Evolutionary conservation across 2,329 filamentous ascomycete species (phyloP).

Genomic region (Botrytis cinerea): DNA sequence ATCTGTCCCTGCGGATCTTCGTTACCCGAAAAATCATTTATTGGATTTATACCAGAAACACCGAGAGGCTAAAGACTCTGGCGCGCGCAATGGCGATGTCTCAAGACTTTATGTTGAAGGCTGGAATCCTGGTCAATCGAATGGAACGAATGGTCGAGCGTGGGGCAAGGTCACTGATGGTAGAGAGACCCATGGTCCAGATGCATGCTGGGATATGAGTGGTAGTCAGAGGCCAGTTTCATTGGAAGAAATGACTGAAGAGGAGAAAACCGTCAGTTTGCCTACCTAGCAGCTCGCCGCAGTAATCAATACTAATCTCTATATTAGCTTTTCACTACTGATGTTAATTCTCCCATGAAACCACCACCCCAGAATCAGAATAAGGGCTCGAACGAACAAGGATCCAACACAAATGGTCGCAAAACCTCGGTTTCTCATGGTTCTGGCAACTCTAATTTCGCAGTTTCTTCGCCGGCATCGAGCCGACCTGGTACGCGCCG

Average conservation of each 20-base stretch:
- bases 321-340: slow-evolving; percentile 72
- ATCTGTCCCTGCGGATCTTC: slow-evolving; percentile 38
- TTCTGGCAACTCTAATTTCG: slow-evolving; percentile 62
- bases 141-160: slow-evolving; percentile 59
- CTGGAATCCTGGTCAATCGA: slow-evolving; percentile 77
- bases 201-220: slow-evolving; percentile 83
- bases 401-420: slow-evolving; percentile 64
- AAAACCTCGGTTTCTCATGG: slow-evolving; percentile 78
- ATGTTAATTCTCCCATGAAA: slow-evolving; percentile 94
- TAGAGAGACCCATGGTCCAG: slow-evolving; percentile 78
- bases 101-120: slow-evolving; percentile 69
- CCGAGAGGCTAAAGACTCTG: slow-evolving; percentile 43
- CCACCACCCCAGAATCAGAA: slow-evolving; percentile 67
- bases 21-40: slow-evolving; percentile 56
- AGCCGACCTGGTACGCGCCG: slow-evolving; percentile 75
- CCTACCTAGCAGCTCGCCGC: slow-evolving; percentile 24
- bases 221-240: slow-evolving; percentile 72
- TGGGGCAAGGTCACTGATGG: slow-evolving; percentile 80
- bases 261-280: slow-evolving; percentile 60
- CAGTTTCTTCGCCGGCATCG: slow-evolving; percentile 71
- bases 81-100: slow-evolving; percentile 58
- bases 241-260: slow-evolving; percentile 66
- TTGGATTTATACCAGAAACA: slow-evolving; percentile 69
- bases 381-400: slow-evolving; percentile 59
- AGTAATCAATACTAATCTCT: slow-evolving; percentile 31